These are phyloP conservation scores for Yamadazyma trypodendri DNA, from an alignment of 1,139 yeast genomes.

Conservation along the genomic window DNA sequence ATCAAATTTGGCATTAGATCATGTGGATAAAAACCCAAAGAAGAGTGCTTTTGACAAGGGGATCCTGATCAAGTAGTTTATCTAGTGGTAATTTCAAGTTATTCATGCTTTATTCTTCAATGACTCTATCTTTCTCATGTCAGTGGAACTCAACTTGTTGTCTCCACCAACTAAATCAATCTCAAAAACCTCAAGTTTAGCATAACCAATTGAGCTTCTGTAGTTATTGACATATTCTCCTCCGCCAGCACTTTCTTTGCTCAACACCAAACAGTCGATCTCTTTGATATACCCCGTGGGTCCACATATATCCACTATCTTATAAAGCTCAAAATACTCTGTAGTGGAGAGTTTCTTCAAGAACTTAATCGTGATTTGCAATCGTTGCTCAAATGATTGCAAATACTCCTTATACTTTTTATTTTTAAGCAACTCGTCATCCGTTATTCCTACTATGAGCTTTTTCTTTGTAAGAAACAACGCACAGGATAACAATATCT, in stretches of 20 bases:
- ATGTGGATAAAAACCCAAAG: constrained; percentile 68
- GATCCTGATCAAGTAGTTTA: constrained; percentile 38
- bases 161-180: constrained; percentile 74
- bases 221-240: constrained; percentile 68
- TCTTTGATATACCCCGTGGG: constrained; percentile 82
- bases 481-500: constrained; percentile 73
- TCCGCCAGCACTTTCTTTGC: constrained; percentile 77
- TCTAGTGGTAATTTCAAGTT: constrained; percentile 1
- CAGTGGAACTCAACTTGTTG: constrained; percentile 85
- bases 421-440: constrained; percentile 66
- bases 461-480: constrained; percentile 54
- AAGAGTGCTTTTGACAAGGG: constrained; percentile 56
- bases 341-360: constrained; percentile 32
- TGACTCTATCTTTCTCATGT: constrained; percentile 30
- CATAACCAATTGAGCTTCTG: constrained; percentile 58
- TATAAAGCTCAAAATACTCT: constrained; percentile 44
- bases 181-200: constrained; percentile 51
- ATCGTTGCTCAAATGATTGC: constrained; percentile 58
- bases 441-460: constrained; percentile 83
- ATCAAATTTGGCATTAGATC: constrained; percentile 70
- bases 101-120: background rate
- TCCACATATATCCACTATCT: constrained; percentile 86
- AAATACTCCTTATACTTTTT: constrained; percentile 71
- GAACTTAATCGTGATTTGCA: constrained; percentile 46
- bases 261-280: constrained; percentile 77